Evolutionary conservation across 176 grass and related monocot species (phyloP).

Genomic region (Aegilops sharonensis): DNA sequence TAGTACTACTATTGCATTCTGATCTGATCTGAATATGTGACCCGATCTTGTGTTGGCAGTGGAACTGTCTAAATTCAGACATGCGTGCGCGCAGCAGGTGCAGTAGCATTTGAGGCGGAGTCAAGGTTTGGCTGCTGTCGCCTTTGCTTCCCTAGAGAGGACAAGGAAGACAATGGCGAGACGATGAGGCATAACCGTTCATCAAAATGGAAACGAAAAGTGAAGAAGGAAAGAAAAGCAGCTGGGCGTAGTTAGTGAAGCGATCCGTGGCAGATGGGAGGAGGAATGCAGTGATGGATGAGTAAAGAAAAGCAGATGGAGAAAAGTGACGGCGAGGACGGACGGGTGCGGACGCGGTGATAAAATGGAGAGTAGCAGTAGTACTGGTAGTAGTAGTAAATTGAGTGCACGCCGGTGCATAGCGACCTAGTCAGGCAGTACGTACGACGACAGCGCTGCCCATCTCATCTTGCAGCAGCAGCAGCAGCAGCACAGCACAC

Average conservation of each 20-base stretch:
- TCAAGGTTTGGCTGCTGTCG: background rate
- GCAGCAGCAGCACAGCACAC: background rate
- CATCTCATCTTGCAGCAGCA: background rate
- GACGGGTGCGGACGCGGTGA: background rate
- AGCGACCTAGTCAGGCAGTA: too few relatives aligned
- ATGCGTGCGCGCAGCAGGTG: background rate
- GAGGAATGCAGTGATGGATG: background rate
- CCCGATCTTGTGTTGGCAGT: background rate
- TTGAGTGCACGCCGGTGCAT: too few relatives aligned
- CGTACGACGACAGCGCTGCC: background rate
- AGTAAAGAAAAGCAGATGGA: background rate
- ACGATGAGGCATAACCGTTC: background rate
- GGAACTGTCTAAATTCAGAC: background rate
- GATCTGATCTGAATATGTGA: background rate
- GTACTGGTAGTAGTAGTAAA: background rate
- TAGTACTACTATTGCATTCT: background rate
- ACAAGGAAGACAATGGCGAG: background rate
- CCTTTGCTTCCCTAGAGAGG: too few relatives aligned
- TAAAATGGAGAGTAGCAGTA: background rate
- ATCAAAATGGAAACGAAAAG: too few relatives aligned
- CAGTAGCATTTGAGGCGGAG: background rate
- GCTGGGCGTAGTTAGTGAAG: background rate
- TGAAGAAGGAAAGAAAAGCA: background rate
- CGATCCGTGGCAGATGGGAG: background rate
- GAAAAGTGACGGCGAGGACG: background rate